A percentile compares a stretch with the other conserved stretches of the same genome.
phyloP scores from a whole-genome alignment of 1,284 basidiomycete species.

The Irpex sp. region DNA sequence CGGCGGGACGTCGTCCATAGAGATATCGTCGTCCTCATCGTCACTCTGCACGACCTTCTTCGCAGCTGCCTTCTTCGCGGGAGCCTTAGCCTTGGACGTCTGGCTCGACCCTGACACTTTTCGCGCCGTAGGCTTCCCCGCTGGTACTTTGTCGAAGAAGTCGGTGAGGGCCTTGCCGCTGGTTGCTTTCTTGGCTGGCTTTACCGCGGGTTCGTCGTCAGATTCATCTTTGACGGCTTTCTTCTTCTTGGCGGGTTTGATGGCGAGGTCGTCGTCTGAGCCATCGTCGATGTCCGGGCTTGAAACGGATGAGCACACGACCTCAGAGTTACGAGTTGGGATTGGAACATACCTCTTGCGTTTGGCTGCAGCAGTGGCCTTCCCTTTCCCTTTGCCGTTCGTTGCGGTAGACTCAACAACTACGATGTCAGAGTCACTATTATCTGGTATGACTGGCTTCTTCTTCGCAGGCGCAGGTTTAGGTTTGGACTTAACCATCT shows the following conservation, averaged over 20 bases:
- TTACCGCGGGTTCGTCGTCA: constrained; percentile 37
- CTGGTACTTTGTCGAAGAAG: constrained; percentile 50
- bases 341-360: constrained; percentile 52
- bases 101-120: constrained; percentile 49
- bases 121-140: constrained; percentile 27
- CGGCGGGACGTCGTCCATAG: constrained; percentile 12
- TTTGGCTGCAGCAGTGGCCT: constrained; percentile 34
- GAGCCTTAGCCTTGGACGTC: constrained; percentile 38
- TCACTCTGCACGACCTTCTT: constrained; percentile 33
- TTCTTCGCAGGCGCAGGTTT: constrained; percentile 14
- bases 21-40: constrained; percentile 35
- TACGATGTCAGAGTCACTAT: constrained; percentile 36
- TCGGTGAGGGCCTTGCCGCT: constrained; percentile 55
- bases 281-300: constrained; percentile 6
- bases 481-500: constrained; percentile 29
- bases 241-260: constrained; percentile 38
- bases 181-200: constrained; percentile 36
- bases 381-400: constrained; percentile 35
- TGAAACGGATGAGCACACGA: constrained; percentile 15
- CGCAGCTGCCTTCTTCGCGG: constrained; percentile 31
- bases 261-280: constrained; percentile 33
- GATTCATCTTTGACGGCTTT: constrained; percentile 22
- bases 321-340: neutral
- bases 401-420: constrained; percentile 23
- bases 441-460: constrained; percentile 18